phyloP scores from a whole-genome alignment of 2,329 filamentous ascomycete species.

The Ascochyta clinopodiicola region DNA sequence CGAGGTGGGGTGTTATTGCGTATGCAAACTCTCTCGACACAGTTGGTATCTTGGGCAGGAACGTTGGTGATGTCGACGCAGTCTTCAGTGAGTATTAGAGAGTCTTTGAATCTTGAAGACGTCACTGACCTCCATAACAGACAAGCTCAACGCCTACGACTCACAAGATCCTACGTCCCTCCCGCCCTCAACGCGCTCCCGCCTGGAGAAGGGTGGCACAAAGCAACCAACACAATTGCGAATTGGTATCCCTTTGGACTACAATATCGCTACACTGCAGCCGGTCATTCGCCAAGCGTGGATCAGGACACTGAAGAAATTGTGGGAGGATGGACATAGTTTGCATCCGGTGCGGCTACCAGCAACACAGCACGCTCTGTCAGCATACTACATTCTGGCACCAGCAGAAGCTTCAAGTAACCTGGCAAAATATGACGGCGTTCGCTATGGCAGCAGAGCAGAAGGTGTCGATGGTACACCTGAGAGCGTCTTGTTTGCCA shows the following conservation, averaged over 20 bases:
- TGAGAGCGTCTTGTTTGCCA: conserved; percentile 67
- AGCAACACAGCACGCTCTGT: conserved; percentile 81
- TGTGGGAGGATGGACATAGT: conserved; percentile 71
- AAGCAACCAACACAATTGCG: conserved; percentile 31
- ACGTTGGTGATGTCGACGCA: conserved; percentile 55
- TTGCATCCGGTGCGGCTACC: conserved; percentile 82
- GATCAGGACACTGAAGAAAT: conserved; percentile 64
- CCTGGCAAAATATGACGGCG: conserved; percentile 93
- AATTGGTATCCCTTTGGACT: conserved; percentile 73
- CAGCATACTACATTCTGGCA: conserved; percentile 94
- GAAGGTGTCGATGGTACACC: conserved; percentile 62
- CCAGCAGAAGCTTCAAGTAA: conserved; percentile 96
- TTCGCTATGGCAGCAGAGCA: conserved; percentile 79
- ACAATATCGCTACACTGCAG: conserved; percentile 84
- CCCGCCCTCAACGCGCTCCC: conserved; percentile 60
- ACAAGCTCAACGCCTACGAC: conserved; percentile 66
- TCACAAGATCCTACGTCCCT: conserved; percentile 77
- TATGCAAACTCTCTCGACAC: conserved; percentile 95
- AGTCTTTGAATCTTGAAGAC: not conserved
- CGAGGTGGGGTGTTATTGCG: conserved; percentile 83
- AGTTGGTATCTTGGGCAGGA: conserved; percentile 74
- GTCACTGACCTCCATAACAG: conserved; percentile 38
- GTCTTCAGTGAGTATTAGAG: conserved; percentile 48
- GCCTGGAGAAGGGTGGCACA: conserved; percentile 25
- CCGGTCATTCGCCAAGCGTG: conserved; percentile 73